Evolutionary conservation across 805 yeast species (phyloP).

Genomic region (Yarrowia sp.): DNA sequence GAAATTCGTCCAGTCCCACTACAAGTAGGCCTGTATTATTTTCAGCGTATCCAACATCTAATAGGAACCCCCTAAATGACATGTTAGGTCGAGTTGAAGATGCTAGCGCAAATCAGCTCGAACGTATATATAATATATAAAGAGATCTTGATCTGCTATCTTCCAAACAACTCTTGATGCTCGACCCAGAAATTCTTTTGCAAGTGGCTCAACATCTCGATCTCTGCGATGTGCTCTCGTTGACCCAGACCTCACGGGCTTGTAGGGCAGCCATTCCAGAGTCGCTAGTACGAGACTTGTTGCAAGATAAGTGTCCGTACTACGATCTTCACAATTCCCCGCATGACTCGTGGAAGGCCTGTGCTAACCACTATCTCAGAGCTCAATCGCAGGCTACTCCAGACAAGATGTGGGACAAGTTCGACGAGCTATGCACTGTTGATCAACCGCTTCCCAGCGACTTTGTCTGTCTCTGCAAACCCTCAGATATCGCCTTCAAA

Average conservation of each 20-base stretch:
- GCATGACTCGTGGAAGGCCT: slow-evolving; percentile 3
- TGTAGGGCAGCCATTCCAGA: slow-evolving; percentile 1
- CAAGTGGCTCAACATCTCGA: background rate
- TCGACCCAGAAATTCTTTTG: background rate
- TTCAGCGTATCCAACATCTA: background rate
- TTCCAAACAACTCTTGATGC: background rate
- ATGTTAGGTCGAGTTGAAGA: background rate
- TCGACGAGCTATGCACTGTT: background rate
- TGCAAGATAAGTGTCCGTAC: slow-evolving; percentile 14
- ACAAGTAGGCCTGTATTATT: background rate
- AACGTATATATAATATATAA: background rate
- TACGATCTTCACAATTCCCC: slow-evolving; percentile 15
- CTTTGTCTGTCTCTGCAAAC: slow-evolving; percentile 11
- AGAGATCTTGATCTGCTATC: no score
- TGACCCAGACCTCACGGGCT: background rate
- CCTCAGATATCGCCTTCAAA: slow-evolving; percentile 1
- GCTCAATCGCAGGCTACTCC: background rate
- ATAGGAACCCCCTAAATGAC: background rate
- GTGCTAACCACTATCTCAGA: slow-evolving; percentile 7
- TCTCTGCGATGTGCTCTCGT: background rate
- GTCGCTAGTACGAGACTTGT: background rate
- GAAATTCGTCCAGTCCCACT: no score
- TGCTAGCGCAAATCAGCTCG: background rate
- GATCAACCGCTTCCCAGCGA: slow-evolving; percentile 1
- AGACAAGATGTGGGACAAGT: slow-evolving; percentile 3